Percentiles rank a stretch among this genome's conserved stretches.
Conservation (phyloP, 139 green algal genomes). For the Chlamydomonas sp. region DNA sequence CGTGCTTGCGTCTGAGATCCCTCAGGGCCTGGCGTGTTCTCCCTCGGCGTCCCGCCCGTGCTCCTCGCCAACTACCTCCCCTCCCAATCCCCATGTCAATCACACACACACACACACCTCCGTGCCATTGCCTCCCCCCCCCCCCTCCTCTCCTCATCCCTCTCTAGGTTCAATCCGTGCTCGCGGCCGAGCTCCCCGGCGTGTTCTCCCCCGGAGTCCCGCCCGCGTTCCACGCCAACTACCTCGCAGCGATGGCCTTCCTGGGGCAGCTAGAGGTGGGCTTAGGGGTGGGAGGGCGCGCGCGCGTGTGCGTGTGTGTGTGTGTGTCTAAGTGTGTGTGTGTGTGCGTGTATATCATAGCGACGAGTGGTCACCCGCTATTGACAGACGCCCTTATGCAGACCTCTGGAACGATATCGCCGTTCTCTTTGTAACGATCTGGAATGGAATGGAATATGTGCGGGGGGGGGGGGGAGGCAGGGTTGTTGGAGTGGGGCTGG, state of each 20-base stretch:
- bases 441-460: too few relatives aligned
- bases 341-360: too few relatives aligned
- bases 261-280: slow-evolving; percentile 18
- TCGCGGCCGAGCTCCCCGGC: slow-evolving; percentile 4
- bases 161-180: neutral
- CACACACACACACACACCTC: slow-evolving; percentile 1
- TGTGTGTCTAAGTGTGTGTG: too few relatives aligned
- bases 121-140: neutral
- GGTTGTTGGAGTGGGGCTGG: too few relatives aligned
- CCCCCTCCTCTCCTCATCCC: neutral
- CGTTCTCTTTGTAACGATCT: too few relatives aligned
- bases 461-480: too few relatives aligned
- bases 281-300: too few relatives aligned
- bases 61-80: slow-evolving; percentile 71
- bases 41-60: slow-evolving; percentile 55
- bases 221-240: slow-evolving; percentile 76
- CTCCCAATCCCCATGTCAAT: slow-evolving; percentile 5
- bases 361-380: too few relatives aligned
- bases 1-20: slow-evolving; percentile 40
- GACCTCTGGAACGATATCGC: too few relatives aligned
- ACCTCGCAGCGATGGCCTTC: slow-evolving; percentile 36
- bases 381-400: too few relatives aligned
- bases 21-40: slow-evolving; percentile 49
- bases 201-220: slow-evolving; percentile 81
- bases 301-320: too few relatives aligned